Conservation (phyloP, 768 basidiomycete genomes). For the Porphyrellus cyaneotinctus region DNA sequence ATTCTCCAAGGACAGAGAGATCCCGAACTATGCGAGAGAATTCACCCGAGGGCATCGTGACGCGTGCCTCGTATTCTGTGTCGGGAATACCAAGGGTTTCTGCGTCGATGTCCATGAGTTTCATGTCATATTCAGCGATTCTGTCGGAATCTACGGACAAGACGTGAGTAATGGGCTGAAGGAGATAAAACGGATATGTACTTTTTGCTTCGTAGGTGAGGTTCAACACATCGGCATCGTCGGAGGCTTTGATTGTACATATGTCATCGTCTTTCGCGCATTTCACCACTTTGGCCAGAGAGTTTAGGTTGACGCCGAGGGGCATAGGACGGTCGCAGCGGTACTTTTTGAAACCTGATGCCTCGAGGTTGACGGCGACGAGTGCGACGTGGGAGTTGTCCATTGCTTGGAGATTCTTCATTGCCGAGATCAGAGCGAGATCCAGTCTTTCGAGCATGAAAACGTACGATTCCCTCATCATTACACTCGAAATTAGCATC, state of each 20-base stretch:
- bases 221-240: conserved; percentile 85
- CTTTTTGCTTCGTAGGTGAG: conserved; percentile 89
- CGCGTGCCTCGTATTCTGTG: conserved; percentile 92
- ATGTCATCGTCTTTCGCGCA: conserved; percentile 96
- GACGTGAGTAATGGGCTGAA: background rate
- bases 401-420: conserved; percentile 90
- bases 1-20: conserved; percentile 85
- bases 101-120: conserved; percentile 98
- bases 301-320: conserved; percentile 80
- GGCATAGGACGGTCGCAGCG: conserved; percentile 96
- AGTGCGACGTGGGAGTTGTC: conserved; percentile 99
- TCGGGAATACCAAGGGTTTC: conserved; percentile 95
- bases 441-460: background rate
- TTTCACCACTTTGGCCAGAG: conserved; percentile 92
- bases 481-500: conserved; percentile 98
- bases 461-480: conserved; percentile 84
- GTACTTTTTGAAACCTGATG: conserved; percentile 77
- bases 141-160: conserved; percentile 70
- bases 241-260: conserved; percentile 85
- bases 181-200: conserved; percentile 36
- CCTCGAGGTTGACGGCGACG: conserved; percentile 79
- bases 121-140: conserved; percentile 98
- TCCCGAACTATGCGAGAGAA: conserved; percentile 93
- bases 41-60: conserved; percentile 81
- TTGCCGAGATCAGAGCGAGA: background rate